A percentile compares a stretch with the other conserved stretches of the same genome.
Conservation (phyloP, 2,329 filamentous ascomycete genomes). For the Fusarium bulbicola region DNA sequence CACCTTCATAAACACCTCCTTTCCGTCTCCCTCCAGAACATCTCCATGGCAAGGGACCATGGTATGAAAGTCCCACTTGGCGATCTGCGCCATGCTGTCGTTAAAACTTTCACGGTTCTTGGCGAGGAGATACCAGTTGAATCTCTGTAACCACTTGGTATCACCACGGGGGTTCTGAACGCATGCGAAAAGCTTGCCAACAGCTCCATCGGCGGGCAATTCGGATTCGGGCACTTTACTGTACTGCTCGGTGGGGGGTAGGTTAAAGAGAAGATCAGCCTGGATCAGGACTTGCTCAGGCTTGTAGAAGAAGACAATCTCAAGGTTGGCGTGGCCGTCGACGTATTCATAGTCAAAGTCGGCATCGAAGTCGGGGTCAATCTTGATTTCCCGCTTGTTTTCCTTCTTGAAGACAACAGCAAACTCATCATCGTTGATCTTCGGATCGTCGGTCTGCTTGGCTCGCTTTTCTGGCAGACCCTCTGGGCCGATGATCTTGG, state of each 20-base stretch:
- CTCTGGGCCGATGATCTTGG: conserved; percentile 83
- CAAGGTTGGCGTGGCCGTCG: conserved; percentile 80
- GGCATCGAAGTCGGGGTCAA: conserved; percentile 81
- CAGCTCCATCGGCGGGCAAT: conserved; percentile 46
- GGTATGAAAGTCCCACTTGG: conserved; percentile 83
- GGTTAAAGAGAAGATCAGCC: conserved; percentile 91
- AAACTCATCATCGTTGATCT: conserved; percentile 66
- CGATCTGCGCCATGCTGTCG: conserved; percentile 73
- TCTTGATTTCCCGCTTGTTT: conserved; percentile 59
- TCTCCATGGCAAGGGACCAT: conserved; percentile 96
- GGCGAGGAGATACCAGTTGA: conserved; percentile 80
- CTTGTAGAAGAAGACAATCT: conserved; percentile 87
- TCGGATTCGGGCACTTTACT: conserved; percentile 65
- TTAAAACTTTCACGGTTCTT: conserved; percentile 75
- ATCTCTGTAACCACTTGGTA: conserved; percentile 79
- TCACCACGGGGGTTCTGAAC: conserved; percentile 71
- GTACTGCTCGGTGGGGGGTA: conserved; percentile 89
- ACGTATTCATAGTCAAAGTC: conserved; percentile 92
- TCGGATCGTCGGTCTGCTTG: conserved; percentile 58
- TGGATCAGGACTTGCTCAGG: conserved; percentile 83
- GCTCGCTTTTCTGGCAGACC: conserved; percentile 85
- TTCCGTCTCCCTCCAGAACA: conserved; percentile 77
- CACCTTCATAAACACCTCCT: conserved; percentile 78
- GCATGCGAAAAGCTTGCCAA: conserved; percentile 56
- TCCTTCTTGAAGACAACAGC: conserved; percentile 72